Base-by-base conservation (phyloP, 2,329 filamentous ascomycete genomes). In the Thielaviopsis ethacetica region DNA sequence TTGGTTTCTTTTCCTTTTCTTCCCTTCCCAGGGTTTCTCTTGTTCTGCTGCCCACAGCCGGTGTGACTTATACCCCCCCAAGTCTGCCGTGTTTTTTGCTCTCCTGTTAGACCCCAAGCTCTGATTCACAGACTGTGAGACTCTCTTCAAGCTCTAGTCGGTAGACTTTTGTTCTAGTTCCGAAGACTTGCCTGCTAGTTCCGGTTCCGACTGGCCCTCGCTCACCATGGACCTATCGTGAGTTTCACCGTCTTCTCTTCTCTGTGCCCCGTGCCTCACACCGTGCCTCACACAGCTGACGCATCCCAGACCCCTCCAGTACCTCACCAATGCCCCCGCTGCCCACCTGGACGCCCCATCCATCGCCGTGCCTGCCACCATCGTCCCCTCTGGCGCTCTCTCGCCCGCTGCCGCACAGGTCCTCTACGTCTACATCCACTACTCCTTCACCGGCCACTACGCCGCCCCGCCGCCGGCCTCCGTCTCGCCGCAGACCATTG, bases 401-500 rank as follows among this genome's bases (percentile, higher is more conserved):
- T 61, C 59, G 13, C 59, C 56, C 17, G 47, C 56, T 21, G 49
- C 34, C 1, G 59, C 59, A 1, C 53, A 54, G 27, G 26, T 56
- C 15, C 56, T 61, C 34, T 61, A 61, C 56, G 59, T 49, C 27
- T 58, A 58, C 34, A 61, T 61, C 34, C 59, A 61, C 53, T 57
- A 58, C 53, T 61, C 59, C 24, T 61, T 51, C 26, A 61, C 56
- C 15, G 49, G 53, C 24, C 30, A 5, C 9, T 61, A 61, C 59
- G 10, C 56, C 4, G 51, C 19, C 5, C 56, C 49, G 5, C 51
- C 54, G 17, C 53, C 44, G 7, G 24, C n/a, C 44, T 38, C 30
- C 44, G 47, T 50, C 41, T 51, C 58, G 7, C 56, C 53, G 13
- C 56, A 56, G 12, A 62, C 63, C 21, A 49, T 64, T 21, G 56